Evolutionary conservation across 2,329 filamentous ascomycete genomes (phyloP), one percentile per base, ranked within the genome.

Genomic region (Metarhizium album): DNA sequence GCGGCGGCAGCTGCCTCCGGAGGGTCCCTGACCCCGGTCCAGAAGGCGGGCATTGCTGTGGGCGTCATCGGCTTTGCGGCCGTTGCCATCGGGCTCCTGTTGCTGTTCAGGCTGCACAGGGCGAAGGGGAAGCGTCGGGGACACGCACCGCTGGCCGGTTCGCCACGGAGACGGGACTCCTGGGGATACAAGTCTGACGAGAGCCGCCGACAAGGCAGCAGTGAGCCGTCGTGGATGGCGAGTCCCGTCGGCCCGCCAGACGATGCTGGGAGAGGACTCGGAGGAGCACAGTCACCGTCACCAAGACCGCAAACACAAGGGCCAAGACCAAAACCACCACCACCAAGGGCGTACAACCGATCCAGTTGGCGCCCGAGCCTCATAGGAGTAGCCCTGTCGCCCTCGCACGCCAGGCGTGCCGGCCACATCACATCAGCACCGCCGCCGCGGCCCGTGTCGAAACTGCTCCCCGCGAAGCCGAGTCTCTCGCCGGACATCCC

Each of bases 11-110:
- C 53, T 20, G 52, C 53, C n/a, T 49, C 50, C 14, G 24, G 45
- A 20, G 45, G 45, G 6, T 29, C 62, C 70, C 14, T 58, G 4
- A 67, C 55, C 29, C 68, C 67, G 6, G 65, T 65, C 3, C 76
- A 82, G 54, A 72, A 84, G 45, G 74, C 73, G 18, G 82, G 81
- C 6, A 80, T 86, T 52, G 69, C 74, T 1, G 68, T 81, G 3
- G 82, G 79, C 5, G 68, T 73, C 11, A 70, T 73, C 4, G 75
- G 74, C 4, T 73, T 72, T 1, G 65, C 74, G 3, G 62, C 72
- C 4, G 57, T 83, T 18, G 74, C 71, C 5, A 58, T 79, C 27
- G 69, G 68, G 4, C 60, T 76, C 13, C 70, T 80, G 23, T 57
- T 78, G 7, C 50, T 76, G 14, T 68, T 70, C 3, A 67, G 73